phyloP scores from a whole-genome alignment of 225 moss, liverwort and hornwort species.

The Asterella californica region DNA sequence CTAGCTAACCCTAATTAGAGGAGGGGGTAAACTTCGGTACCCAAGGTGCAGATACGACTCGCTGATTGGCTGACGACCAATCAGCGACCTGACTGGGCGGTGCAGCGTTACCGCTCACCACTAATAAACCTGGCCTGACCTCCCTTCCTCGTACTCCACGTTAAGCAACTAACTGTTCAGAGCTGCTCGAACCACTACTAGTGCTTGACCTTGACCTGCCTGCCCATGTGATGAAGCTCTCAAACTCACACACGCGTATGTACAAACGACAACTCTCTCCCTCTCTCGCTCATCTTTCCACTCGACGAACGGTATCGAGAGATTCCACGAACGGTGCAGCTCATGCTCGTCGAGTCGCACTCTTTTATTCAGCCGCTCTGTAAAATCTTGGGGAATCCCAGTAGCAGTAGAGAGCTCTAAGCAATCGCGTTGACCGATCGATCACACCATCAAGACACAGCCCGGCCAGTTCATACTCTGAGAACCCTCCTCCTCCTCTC shows the following conservation, averaged over 20 bases:
- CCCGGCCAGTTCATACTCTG: neutral
- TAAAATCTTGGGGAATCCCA: neutral
- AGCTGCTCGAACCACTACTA: neutral
- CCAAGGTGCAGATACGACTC: neutral
- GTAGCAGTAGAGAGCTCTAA: neutral
- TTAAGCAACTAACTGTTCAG: conserved; percentile 1
- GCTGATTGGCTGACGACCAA: neutral
- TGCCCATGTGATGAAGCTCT: conserved; percentile 9
- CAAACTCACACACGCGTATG: conserved; percentile 9
- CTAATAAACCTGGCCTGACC: no score
- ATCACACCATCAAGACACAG: neutral
- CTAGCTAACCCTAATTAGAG: conserved; percentile 16
- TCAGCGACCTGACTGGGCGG: neutral
- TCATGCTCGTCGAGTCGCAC: no score
- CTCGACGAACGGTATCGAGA: neutral
- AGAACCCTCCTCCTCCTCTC: neutral
- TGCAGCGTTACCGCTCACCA: no score
- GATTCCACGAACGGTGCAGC: neutral
- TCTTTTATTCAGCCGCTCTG: neutral
- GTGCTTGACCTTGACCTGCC: neutral
- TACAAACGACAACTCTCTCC: neutral
- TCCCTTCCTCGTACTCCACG: neutral
- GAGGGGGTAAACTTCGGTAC: conserved; percentile 11
- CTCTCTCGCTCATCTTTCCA: neutral
- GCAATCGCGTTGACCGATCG: neutral